A percentile compares a stretch with the other conserved stretches of the same genome.
Conservation (phyloP, 495 filamentous ascomycete genomes). For the Neurospora sp. region DNA sequence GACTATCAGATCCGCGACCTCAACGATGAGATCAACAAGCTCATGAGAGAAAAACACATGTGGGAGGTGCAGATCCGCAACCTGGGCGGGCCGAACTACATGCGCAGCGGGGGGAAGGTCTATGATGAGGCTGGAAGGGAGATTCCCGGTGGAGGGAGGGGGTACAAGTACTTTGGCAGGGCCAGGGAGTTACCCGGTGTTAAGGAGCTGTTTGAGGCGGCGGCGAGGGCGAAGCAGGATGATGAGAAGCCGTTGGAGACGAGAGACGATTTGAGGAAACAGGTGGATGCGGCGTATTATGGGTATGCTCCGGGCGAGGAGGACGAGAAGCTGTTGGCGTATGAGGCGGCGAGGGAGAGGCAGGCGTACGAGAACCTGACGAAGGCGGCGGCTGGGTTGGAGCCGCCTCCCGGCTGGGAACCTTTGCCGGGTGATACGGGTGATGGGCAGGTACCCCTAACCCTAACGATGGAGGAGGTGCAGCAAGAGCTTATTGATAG, state of each 20-base stretch:
- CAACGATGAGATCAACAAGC: conserved; percentile 98
- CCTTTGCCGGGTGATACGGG: conserved; percentile 77
- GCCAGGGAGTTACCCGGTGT: conserved; percentile 88
- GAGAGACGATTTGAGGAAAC: conserved; percentile 59
- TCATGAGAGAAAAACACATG: conserved; percentile 96
- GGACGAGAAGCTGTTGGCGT: conserved; percentile 71
- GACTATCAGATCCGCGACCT: conserved; percentile 97
- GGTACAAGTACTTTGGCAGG: conserved; percentile 78
- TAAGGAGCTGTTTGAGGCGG: conserved; percentile 89
- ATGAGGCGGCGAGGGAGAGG: conserved; percentile 75
- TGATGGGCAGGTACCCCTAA: conserved; percentile 45
- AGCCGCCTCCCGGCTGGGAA: conserved; percentile 60
- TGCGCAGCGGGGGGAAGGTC: conserved; percentile 77
- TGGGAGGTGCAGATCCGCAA: conserved; percentile 96
- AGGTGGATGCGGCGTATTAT: conserved; percentile 92
- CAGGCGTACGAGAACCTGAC: conserved; percentile 60
- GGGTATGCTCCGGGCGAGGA: conserved; percentile 93
- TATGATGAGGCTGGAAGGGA: conserved; percentile 90
- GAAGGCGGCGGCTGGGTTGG: conserved; percentile 15
- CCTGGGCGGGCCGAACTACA: conserved; percentile 93
- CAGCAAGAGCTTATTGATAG: conserved; percentile 86
- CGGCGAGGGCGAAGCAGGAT: conserved; percentile 39
- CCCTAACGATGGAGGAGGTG: conserved; percentile 59
- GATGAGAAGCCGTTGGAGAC: conserved; percentile 50
- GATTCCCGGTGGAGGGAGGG: conserved; percentile 80